A percentile compares a stretch with the other conserved stretches of the same genome.
phyloP scores from a whole-genome alignment of 129 eudicot species.

The Lactuca saligna region DNA sequence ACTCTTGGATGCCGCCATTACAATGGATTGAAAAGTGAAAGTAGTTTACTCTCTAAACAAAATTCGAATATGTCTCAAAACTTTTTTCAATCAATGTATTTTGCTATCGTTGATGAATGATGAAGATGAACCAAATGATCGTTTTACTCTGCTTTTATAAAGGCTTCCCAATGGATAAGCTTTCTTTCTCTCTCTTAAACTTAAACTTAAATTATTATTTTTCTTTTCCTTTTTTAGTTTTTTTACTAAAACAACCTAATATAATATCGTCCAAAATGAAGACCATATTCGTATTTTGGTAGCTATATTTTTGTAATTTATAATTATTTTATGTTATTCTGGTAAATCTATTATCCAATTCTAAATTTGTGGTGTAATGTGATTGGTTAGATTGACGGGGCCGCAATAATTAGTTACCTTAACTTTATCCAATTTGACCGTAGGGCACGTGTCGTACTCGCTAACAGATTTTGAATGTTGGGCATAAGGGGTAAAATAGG shows the following conservation, averaged over 20 bases:
- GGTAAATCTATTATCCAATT: slow-evolving; percentile 6
- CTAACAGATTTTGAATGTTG: neutral
- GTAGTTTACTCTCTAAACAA: neutral
- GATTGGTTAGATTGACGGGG: slow-evolving; percentile 9
- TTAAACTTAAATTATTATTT: slow-evolving; percentile 37
- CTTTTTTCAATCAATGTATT: neutral
- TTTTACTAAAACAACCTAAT: neutral
- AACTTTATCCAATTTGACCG: slow-evolving; percentile 13
- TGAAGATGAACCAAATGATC: neutral
- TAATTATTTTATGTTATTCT: neutral
- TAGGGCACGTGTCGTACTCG: slow-evolving; percentile 19
- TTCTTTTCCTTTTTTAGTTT: neutral
- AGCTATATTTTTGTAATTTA: too few species aligned
- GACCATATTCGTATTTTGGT: neutral
- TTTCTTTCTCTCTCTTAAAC: slow-evolving; percentile 27
- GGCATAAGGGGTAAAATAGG: slow-evolving; percentile 15
- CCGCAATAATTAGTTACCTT: slow-evolving; percentile 19
- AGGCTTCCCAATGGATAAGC: slow-evolving; percentile 48
- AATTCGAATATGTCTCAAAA: slow-evolving; percentile 6
- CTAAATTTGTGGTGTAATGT: neutral
- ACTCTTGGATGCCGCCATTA: slow-evolving; percentile 65
- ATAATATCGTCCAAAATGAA: neutral
- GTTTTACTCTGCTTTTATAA: slow-evolving; percentile 47
- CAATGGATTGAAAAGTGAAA: neutral
- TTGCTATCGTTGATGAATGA: slow-evolving; percentile 15